phyloP scores from a whole-genome alignment of 495 filamentous ascomycete species.

The Penicillium roqueforti region DNA sequence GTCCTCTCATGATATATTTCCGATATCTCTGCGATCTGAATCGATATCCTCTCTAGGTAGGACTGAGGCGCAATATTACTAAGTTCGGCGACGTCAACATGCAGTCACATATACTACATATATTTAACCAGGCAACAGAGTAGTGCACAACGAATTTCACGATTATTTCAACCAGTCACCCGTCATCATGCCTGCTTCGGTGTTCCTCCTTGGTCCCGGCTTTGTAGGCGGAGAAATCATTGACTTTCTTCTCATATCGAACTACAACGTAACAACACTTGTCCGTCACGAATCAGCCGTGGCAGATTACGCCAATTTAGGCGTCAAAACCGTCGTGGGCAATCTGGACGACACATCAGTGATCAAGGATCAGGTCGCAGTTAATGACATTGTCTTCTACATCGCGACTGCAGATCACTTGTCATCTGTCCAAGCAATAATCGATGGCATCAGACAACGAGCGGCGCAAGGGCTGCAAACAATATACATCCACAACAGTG shows the following conservation, averaged over 20 bases:
- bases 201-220: slow-evolving; percentile 39
- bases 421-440: slow-evolving; percentile 28
- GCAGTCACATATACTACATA: neutral
- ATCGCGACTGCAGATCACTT: slow-evolving; percentile 37
- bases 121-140: neutral
- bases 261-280: slow-evolving; percentile 30
- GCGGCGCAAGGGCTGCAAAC: slow-evolving; percentile 19
- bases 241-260: slow-evolving; percentile 29
- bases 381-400: slow-evolving; percentile 35
- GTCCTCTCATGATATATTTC: neutral
- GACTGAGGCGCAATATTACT: neutral
- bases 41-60: no score
- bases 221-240: slow-evolving; percentile 38
- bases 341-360: slow-evolving; percentile 21
- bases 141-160: neutral
- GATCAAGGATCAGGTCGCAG: slow-evolving; percentile 27
- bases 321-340: slow-evolving; percentile 24
- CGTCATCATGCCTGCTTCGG: slow-evolving; percentile 1
- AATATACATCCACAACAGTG: slow-evolving; percentile 42
- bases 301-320: slow-evolving; percentile 17
- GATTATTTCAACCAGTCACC: neutral
- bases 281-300: slow-evolving; percentile 27
- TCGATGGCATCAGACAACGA: slow-evolving; percentile 31
- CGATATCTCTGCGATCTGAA: no score
- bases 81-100: neutral